phyloP scores from a whole-genome alignment of 78 protist genomes.

The Diacronema lutheri region DNA sequence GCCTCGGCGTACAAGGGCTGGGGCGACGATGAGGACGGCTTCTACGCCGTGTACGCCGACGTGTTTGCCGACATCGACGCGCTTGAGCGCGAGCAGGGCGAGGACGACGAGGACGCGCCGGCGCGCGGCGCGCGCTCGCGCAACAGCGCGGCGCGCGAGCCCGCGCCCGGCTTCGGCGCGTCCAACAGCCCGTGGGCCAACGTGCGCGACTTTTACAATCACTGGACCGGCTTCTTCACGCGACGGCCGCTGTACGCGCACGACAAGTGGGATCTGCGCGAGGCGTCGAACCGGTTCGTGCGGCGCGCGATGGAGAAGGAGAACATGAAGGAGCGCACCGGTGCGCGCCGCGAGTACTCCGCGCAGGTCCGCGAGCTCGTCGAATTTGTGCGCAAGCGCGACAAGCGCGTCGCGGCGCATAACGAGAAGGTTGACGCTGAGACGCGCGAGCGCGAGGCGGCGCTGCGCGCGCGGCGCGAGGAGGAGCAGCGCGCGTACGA shows the following conservation, averaged over 20 bases:
- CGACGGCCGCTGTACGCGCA: constrained; percentile 41
- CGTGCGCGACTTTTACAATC: constrained; percentile 56
- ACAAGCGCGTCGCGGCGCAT: neutral
- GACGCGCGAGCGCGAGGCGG: neutral
- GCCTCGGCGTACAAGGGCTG: constrained; percentile 24
- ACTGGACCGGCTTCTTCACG: constrained; percentile 66
- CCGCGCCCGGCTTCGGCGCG: constrained; percentile 63
- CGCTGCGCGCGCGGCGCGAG: neutral
- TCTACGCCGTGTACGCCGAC: constrained; percentile 48
- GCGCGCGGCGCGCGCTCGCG: neutral
- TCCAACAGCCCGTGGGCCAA: neutral
- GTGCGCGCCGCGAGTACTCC: constrained; percentile 29
- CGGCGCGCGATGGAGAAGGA: constrained; percentile 78
- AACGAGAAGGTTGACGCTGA: neutral
- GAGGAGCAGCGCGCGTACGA: constrained; percentile 14
- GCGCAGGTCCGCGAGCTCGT: constrained; percentile 35
- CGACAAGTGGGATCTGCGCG: constrained; percentile 49
- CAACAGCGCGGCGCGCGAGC: too few species aligned
- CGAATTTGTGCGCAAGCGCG: constrained; percentile 12
- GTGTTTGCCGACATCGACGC: constrained; percentile 56
- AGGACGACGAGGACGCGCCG: neutral
- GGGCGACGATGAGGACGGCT: constrained; percentile 49
- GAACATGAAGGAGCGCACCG: constrained; percentile 58
- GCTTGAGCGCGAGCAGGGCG: constrained; percentile 40
- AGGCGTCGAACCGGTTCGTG: constrained; percentile 56